Evolutionary conservation across 345 rosid genomes (phyloP), one percentile per base, ranked within the genome.

Genomic region (Pistacia vera): DNA sequence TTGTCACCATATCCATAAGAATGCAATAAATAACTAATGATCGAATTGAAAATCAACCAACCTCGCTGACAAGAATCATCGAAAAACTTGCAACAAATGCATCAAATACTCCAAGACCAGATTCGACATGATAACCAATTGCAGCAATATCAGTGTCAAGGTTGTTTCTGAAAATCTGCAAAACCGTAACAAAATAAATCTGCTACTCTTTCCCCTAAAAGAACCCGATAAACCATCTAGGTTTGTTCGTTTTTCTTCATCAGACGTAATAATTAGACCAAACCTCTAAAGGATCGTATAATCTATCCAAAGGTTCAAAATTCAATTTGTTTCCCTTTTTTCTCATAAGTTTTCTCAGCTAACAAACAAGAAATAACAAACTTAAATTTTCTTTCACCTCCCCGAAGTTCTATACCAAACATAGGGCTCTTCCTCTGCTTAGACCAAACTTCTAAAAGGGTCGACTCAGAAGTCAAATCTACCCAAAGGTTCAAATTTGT

Each of bases 61-160:
- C 99, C 99, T 97, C 99, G 36, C 97, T 97, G 57, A 97, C 95
- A 41, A 97, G 74, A 17, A 97, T 97, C 97, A 97, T 94, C 3
- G 98, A 97, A 59, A 91, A 91, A 84, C 99, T 94, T 2, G 99
- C 85, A 69, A 94, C 57, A 84, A 97, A 91, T 1, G 97, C 99
- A 87, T 97, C 99, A 58, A 97, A 89, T 63, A 94, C 79, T 58
- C 98, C 94, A 63, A 90, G 98, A 44, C 94, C 99, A 66, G 88
- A 69, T 44, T 89, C 96, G 20, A 89, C 77, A 54, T 78, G 79
- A 70, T 89, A 66, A 77, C 81, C 87, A 65, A 84, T 70, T 22
- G 81, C 74, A 77, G 71, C 73, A 20, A 82, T 75, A 65, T 86
- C 81, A 59, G 69, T 63, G 61, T 87, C 92, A 67, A 84, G 67